Conservation (phyloP, 2,329 filamentous ascomycete genomes). For the Pyricularia pennisetigena region DNA sequence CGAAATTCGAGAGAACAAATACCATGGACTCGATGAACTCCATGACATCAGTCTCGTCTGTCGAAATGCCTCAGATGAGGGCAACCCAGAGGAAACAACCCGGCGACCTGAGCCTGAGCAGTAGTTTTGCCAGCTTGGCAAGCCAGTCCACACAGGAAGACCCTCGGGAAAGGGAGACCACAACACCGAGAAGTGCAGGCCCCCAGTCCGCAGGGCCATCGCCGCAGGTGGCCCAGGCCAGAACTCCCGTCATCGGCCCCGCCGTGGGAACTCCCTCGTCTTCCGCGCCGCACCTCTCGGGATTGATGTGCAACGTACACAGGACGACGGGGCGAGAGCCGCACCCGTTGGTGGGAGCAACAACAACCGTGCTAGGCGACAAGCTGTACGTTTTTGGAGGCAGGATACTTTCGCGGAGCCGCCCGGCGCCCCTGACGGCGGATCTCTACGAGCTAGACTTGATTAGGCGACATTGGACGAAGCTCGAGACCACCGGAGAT, state of each 20-base stretch:
- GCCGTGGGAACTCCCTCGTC: conserved; percentile 33
- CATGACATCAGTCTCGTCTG: conserved; percentile 14
- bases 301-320: conserved; percentile 62
- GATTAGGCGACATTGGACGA: conserved; percentile 86
- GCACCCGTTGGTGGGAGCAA: conserved; percentile 84
- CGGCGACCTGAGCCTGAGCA: conserved; percentile 23
- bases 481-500: conserved; percentile 74
- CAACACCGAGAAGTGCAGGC: conserved; percentile 42
- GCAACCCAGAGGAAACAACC: not conserved
- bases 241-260: conserved; percentile 24
- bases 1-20: conserved; percentile 28
- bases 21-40: conserved; percentile 44
- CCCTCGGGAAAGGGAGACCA: conserved; percentile 28
- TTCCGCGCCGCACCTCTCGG: conserved; percentile 48
- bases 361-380: conserved; percentile 89
- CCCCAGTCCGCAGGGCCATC: conserved; percentile 47
- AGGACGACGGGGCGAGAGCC: conserved; percentile 87
- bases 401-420: conserved; percentile 71
- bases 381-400: conserved; percentile 97
- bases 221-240: conserved; percentile 33
- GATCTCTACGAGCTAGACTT: conserved; percentile 92
- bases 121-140: conserved; percentile 28
- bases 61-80: conserved; percentile 10
- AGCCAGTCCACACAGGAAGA: conserved; percentile 37
- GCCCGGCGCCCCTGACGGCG: conserved; percentile 71